Percentiles rank a stretch among this genome's conserved stretches.
Conservation (phyloP, 495 filamentous ascomycete genomes). For the Penicillium riverlandense region DNA sequence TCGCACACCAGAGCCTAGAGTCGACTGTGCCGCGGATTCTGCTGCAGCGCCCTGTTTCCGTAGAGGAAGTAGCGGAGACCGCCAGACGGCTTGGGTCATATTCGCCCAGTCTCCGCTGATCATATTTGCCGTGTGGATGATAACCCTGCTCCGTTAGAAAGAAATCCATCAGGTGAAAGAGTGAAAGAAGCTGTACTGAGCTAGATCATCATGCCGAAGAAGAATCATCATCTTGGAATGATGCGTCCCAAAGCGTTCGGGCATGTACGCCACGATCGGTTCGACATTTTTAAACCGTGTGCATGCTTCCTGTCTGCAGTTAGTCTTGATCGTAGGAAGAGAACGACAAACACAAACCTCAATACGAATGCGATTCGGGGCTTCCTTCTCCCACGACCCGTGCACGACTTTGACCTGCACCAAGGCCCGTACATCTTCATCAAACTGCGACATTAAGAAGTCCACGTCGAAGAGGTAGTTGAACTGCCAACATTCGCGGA, state of each 20-base stretch:
- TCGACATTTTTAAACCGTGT: constrained; percentile 59
- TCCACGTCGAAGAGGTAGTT: constrained; percentile 81
- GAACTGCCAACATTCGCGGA: constrained; percentile 84
- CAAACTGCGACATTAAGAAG: constrained; percentile 64
- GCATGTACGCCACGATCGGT: constrained; percentile 70
- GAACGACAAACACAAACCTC: constrained; percentile 41
- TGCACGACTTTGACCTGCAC: constrained; percentile 74
- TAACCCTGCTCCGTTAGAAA: constrained; percentile 34
- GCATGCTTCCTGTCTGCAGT: constrained; percentile 45
- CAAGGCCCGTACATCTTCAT: constrained; percentile 56
- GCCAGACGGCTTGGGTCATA: constrained; percentile 82
- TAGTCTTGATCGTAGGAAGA: constrained; percentile 1
- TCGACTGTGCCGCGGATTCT: constrained; percentile 3
- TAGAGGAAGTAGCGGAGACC: constrained; percentile 63
- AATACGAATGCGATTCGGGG: constrained; percentile 50
- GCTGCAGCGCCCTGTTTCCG: constrained; percentile 1
- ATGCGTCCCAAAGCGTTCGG: constrained; percentile 83
- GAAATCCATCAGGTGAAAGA: not conserved
- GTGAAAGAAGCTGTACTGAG: constrained; percentile 43
- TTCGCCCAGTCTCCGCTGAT: constrained; percentile 79
- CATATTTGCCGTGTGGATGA: constrained; percentile 90
- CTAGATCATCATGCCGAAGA: constrained; percentile 65
- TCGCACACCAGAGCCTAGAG: constrained; percentile 52
- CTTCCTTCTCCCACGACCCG: constrained; percentile 79
- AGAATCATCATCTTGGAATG: constrained; percentile 84